Conservation (phyloP, 495 filamentous ascomycete genomes). For the Friedmanniomyces simplex region DNA sequence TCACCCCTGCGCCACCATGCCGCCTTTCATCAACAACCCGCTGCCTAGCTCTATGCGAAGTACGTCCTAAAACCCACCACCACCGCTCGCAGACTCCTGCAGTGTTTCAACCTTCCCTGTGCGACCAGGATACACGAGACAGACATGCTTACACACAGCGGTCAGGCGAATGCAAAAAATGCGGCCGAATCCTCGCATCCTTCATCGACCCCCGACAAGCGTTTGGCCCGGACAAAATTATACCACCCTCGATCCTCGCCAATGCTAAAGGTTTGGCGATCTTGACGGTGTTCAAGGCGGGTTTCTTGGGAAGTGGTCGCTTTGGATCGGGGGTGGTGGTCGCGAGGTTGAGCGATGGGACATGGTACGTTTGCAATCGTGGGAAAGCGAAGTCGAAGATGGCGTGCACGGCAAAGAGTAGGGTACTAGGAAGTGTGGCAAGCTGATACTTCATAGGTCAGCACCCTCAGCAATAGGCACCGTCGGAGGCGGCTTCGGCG, state of each 20-base stretch:
- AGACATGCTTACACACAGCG: background rate
- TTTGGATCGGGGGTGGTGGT: slow-evolving; percentile 93
- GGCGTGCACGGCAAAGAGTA: background rate
- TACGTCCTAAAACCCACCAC: slow-evolving; percentile 29
- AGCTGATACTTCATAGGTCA: slow-evolving; percentile 34
- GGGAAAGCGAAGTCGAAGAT: background rate
- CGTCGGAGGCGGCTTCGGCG: slow-evolving; percentile 85
- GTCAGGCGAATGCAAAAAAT: slow-evolving; percentile 34
- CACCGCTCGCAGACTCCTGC: background rate
- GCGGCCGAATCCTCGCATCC: slow-evolving; percentile 80
- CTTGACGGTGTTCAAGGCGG: slow-evolving; percentile 89
- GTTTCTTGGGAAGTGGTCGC: slow-evolving; percentile 84
- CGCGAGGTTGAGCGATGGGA: slow-evolving; percentile 79
- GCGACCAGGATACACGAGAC: background rate
- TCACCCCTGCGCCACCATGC: slow-evolving; percentile 22
- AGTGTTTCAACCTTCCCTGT: no score
- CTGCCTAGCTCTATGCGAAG: slow-evolving; percentile 55
- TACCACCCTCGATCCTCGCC: slow-evolving; percentile 80
- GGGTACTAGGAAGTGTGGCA: background rate
- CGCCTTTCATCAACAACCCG: slow-evolving; percentile 56
- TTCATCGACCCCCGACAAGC: slow-evolving; percentile 91
- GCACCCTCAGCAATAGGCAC: slow-evolving; percentile 88
- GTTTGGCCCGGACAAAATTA: slow-evolving; percentile 95
- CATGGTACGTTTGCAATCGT: slow-evolving; percentile 42
- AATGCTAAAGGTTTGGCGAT: slow-evolving; percentile 95